Evolutionary conservation across 2,329 filamentous ascomycete genomes (phyloP).

Genomic region (Ophiocordyceps polyrhachis-furcata): DNA sequence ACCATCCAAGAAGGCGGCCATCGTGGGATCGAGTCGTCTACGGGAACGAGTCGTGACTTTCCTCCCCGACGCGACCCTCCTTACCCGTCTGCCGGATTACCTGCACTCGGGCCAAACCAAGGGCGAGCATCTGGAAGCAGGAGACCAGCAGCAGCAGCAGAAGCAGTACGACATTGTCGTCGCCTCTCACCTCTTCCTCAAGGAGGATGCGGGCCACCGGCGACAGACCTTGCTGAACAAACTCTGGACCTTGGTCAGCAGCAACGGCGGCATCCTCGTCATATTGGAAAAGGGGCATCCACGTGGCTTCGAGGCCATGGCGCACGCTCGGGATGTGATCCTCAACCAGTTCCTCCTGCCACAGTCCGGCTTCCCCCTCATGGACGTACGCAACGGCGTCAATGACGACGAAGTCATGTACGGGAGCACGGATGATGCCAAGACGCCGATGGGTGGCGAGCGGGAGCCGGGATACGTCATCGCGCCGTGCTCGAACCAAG

Average conservation of each 20-base stretch:
- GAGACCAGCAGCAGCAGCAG: constrained; percentile 33
- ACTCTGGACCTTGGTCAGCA: constrained; percentile 71
- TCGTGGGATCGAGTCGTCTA: constrained; percentile 58
- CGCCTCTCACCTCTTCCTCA: constrained; percentile 67
- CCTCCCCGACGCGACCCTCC: constrained; percentile 75
- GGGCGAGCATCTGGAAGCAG: constrained; percentile 39
- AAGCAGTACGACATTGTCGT: constrained; percentile 85
- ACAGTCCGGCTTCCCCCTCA: constrained; percentile 14
- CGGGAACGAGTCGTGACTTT: constrained; percentile 58
- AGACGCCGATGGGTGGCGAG: constrained; percentile 15
- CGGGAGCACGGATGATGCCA: neutral
- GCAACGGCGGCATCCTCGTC: constrained; percentile 70
- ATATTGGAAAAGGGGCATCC: constrained; percentile 82
- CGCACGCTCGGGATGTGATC: constrained; percentile 62
- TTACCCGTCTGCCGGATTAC: constrained; percentile 82
- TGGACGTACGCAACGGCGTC: neutral
- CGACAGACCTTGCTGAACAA: constrained; percentile 70
- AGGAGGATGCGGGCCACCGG: constrained; percentile 54
- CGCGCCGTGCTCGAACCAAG: constrained; percentile 76
- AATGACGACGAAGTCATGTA: no score
- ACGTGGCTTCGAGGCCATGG: constrained; percentile 81
- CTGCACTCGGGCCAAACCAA: constrained; percentile 43
- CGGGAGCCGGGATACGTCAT: constrained; percentile 46
- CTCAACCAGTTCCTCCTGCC: constrained; percentile 53
- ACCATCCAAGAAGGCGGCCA: constrained; percentile 64